These are phyloP conservation scores for Agaricus subrufescens DNA, from an alignment of 768 basidiomycete species.

Conservation along the genomic window DNA sequence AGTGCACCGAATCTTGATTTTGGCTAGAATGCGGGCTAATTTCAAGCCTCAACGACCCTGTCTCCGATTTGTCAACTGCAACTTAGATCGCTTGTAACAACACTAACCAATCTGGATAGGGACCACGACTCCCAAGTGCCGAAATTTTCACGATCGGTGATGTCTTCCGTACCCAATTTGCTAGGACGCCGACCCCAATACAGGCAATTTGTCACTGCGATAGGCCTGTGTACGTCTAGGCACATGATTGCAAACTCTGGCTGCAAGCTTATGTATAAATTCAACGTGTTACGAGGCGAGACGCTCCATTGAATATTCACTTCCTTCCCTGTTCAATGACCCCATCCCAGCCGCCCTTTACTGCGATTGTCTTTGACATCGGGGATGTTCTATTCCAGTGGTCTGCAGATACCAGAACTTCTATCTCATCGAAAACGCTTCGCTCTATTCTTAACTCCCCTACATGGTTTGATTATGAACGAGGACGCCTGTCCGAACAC, in stretches of 20 bases:
- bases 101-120: not conserved
- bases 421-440: constrained; percentile 35
- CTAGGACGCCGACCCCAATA: not conserved
- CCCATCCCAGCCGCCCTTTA: constrained; percentile 11
- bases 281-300: not conserved
- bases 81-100: not conserved
- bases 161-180: not conserved
- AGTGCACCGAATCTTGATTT: constrained; percentile 6
- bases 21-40: not conserved
- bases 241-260: not conserved
- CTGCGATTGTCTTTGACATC: constrained; percentile 46
- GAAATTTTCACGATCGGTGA: constrained; percentile 6
- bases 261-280: constrained; percentile 2
- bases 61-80: not conserved
- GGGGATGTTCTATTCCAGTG: constrained; percentile 55
- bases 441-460: constrained; percentile 37
- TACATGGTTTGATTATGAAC: constrained; percentile 53
- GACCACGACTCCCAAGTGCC: not conserved
- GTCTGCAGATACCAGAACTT: constrained; percentile 41
- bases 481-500: constrained; percentile 37
- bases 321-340: constrained; percentile 1
- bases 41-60: constrained; percentile 1
- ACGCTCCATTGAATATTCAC: not conserved
- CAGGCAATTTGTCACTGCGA: not conserved
- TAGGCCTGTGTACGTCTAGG: constrained; percentile 1